These are phyloP conservation scores for Trichoderma asperellum DNA, from an alignment of 2,329 filamentous ascomycete genomes.

Conservation along the genomic window DNA sequence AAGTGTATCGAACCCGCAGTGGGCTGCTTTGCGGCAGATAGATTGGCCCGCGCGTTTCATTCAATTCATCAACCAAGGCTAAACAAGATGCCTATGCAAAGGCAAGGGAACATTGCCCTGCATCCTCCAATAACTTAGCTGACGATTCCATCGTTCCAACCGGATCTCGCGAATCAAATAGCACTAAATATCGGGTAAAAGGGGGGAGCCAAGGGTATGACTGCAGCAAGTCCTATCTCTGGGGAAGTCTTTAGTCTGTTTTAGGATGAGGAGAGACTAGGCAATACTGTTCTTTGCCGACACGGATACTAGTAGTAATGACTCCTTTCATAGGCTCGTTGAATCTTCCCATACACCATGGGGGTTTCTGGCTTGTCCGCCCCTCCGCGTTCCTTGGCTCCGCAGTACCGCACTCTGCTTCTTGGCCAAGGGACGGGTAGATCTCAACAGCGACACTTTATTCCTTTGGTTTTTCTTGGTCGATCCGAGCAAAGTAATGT, in stretches of 20 bases:
- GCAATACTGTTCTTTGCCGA: not conserved
- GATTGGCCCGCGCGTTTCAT: not conserved
- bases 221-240: not conserved
- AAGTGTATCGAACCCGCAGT: not conserved
- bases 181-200: not conserved
- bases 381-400: not conserved
- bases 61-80: not conserved
- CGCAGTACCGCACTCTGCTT: not conserved
- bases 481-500: constrained; percentile 45
- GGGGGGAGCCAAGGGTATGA: not conserved
- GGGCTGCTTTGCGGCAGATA: not conserved
- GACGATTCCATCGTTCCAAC: not conserved
- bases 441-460: not conserved
- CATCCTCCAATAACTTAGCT: not conserved
- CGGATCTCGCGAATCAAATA: no score
- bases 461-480: constrained; percentile 25
- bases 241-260: not conserved
- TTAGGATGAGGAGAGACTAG: not conserved
- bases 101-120: not conserved
- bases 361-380: not conserved
- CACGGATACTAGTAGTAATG: not conserved
- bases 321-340: not conserved
- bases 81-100: not conserved
- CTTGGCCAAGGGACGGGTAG: not conserved
- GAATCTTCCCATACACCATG: not conserved